Percentiles rank a stretch among this genome's conserved stretches.
These are phyloP conservation scores for Boechera stricta DNA, from an alignment of 345 rosid genomes.

Conservation along the genomic window DNA sequence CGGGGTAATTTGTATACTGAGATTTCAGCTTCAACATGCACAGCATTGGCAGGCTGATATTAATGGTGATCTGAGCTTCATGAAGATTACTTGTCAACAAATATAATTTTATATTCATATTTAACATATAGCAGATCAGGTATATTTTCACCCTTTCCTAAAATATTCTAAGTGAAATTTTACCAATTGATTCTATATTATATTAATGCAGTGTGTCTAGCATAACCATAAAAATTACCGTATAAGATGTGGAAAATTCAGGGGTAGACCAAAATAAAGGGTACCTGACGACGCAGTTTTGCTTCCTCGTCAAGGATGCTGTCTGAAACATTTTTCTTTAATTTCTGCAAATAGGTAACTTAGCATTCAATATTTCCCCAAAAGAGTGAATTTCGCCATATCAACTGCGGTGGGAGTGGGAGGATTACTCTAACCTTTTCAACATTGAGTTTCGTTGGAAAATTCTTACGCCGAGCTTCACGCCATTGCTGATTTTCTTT, in stretches of 20 bases:
- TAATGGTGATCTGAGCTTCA: neutral
- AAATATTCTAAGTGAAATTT: neutral
- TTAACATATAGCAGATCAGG: neutral
- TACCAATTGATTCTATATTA: neutral
- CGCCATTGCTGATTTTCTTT: constrained; percentile 84
- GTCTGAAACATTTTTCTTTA: constrained; percentile 41
- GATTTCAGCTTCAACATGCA: neutral
- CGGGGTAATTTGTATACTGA: neutral
- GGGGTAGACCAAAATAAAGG: constrained; percentile 26
- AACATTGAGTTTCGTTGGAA: constrained; percentile 63
- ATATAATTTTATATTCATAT: neutral
- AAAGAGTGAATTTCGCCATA: constrained; percentile 18
- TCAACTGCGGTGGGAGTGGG: constrained; percentile 21
- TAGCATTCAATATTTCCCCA: constrained; percentile 29
- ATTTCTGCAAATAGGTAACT: constrained; percentile 55
- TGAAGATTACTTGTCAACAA: constrained; percentile 3
- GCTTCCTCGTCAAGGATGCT: constrained; percentile 52
- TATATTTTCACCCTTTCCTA: constrained; percentile 2
- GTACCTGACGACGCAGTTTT: constrained; percentile 72
- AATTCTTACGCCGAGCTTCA: constrained; percentile 76
- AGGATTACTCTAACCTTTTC: constrained; percentile 60
- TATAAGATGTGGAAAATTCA: constrained; percentile 9
- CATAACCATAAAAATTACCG: neutral
- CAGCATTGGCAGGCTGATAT: constrained; percentile 18
- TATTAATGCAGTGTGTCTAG: constrained; percentile 8